A percentile compares a stretch with the other conserved stretches of the same genome.
These are phyloP conservation scores for Alternaria sp. DNA, from an alignment of 2,329 filamentous ascomycete species.

Conservation along the genomic window DNA sequence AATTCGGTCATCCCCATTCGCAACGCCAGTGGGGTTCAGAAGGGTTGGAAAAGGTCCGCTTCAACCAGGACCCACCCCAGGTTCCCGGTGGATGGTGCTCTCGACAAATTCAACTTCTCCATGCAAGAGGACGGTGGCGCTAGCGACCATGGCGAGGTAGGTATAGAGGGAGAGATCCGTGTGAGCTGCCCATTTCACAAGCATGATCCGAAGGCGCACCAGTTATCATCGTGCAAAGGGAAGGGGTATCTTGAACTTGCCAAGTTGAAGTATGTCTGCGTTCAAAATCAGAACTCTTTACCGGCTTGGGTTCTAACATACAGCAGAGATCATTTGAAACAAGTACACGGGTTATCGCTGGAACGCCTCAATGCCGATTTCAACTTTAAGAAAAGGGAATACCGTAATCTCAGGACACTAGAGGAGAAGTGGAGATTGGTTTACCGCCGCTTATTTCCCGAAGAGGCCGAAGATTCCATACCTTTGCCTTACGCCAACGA, in stretches of 20 bases:
- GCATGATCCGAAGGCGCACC: not conserved
- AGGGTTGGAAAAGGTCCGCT: not conserved
- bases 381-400: not conserved
- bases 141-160: not conserved
- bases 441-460: not conserved
- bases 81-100: not conserved
- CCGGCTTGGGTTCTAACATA: not conserved
- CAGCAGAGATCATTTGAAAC: slow-evolving; percentile 8
- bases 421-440: not conserved
- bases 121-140: not conserved
- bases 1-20: not conserved
- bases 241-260: slow-evolving; percentile 8
- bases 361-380: not conserved
- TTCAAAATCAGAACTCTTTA: not conserved
- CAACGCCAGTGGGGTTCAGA: not conserved
- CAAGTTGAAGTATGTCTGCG: slow-evolving; percentile 7
- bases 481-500: not conserved
- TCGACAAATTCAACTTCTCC: not conserved
- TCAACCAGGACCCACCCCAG: not conserved
- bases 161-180: not conserved
- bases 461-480: not conserved
- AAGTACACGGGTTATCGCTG: not conserved
- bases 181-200: not conserved
- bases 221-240: not conserved
- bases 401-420: not conserved